Evolutionary conservation across 148 eudicot genomes (phyloP), one percentile per base, ranked within the genome.

Genomic region (Rhododendron vialii): DNA sequence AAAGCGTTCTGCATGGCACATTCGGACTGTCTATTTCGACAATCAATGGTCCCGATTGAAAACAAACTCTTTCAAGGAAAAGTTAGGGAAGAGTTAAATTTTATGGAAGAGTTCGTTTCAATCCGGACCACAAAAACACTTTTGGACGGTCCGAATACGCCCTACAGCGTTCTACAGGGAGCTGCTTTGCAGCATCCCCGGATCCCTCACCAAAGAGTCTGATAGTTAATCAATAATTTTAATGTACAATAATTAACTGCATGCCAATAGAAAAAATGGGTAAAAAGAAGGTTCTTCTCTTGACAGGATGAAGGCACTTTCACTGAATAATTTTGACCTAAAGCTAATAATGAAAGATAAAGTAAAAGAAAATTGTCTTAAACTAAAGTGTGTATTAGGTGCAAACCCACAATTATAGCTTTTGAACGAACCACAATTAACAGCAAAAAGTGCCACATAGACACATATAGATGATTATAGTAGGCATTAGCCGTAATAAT

Each of bases 341-440:
- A 57, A 78, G 82, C 84, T 51, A 35, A 53, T 30, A 20, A 50
- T 61, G 3, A 75, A 82, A 82, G 71, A 48, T 41, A 82, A 88
- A 76, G 59, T 1, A 10, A 74, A 85, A 88, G 83, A 41, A 63
- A 20, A 85, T n/a, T 76, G 48, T 36, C 71, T 84, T 38, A 33
- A 69, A 41, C 3, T 82, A 85, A 85, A 85, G 57, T 82, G 78
- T 51, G 47, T 14, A 57, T 51, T 75, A 82, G 90, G 90, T 88
- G 73, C 86, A 20, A 88, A 63, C 53, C 86, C 88, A 88, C 86
- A 71, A 88, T 85, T 36, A 85, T 88, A 65, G 57, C 65, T 81
- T 85, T 85, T 67, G 69, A 79, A 80, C 26, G 26, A 18, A 18
- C 78, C 79, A 30, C 48, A 57, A 53, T 87, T 84, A 79, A 51